phyloP scores from a whole-genome alignment of 2,329 filamentous ascomycete genomes.

The Zopfia rhizophila region DNA sequence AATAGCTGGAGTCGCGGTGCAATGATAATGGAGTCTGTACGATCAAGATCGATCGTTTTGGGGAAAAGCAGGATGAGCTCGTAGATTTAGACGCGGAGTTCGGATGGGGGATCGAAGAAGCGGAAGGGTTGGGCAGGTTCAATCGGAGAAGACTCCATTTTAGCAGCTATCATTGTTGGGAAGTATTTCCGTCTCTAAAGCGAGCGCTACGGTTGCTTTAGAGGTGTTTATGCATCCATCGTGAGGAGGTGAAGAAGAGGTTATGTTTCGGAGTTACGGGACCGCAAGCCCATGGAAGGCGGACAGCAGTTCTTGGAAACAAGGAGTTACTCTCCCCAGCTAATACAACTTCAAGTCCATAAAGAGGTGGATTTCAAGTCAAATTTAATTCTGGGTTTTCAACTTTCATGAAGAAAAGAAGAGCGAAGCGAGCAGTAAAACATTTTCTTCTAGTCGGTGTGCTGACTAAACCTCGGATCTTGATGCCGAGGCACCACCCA shows the following conservation, averaged over 20 bases:
- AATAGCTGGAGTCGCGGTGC: slow-evolving; percentile 71
- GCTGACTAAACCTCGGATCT: too few species aligned
- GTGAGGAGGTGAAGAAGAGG: slow-evolving; percentile 26
- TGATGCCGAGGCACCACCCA: too few species aligned
- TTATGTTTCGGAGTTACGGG: slow-evolving; percentile 51
- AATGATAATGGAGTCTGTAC: slow-evolving; percentile 71
- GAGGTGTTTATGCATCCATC: slow-evolving; percentile 56
- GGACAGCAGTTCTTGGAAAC: slow-evolving; percentile 50
- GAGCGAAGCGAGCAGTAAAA: too few species aligned
- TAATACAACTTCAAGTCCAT: slow-evolving; percentile 69
- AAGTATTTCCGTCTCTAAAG: slow-evolving; percentile 33
- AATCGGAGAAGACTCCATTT: slow-evolving; percentile 28
- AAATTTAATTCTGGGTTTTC: slow-evolving; percentile 63
- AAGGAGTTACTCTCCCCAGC: slow-evolving; percentile 60
- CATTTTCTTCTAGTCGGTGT: too few species aligned
- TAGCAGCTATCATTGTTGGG: slow-evolving; percentile 12
- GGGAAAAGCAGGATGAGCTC: slow-evolving; percentile 60
- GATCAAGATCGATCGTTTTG: slow-evolving; percentile 72
- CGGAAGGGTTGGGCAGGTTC: slow-evolving; percentile 52
- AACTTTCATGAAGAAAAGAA: slow-evolving; percentile 47
- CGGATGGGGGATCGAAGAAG: slow-evolving; percentile 65
- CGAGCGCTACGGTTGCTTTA: slow-evolving; percentile 44
- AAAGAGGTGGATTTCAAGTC: slow-evolving; percentile 61
- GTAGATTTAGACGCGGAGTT: slow-evolving; percentile 64
- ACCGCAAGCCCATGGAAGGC: slow-evolving; percentile 42